These are phyloP conservation scores for Pyrenophora graminea DNA, from an alignment of 2,329 filamentous ascomycete species.

Conservation along the genomic window DNA sequence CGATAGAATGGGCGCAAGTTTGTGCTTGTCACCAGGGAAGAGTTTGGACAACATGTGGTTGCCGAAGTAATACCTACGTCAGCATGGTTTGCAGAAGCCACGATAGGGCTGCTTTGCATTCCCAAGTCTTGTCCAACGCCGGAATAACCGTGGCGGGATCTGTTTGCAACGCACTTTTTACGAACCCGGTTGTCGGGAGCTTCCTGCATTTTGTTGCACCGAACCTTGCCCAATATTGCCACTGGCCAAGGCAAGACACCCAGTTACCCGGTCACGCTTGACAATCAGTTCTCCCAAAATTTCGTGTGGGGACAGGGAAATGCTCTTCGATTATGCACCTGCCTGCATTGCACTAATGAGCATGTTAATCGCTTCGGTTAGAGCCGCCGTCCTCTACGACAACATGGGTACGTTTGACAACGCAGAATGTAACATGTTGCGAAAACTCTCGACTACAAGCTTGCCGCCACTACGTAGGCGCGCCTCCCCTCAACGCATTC, in stretches of 20 bases:
- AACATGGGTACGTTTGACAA: background rate
- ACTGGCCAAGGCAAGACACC: slow-evolving; percentile 35
- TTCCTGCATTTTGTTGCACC: slow-evolving; percentile 30
- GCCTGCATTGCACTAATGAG: slow-evolving; percentile 34
- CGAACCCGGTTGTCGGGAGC: slow-evolving; percentile 39
- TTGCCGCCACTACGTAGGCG: background rate
- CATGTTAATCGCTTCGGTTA: background rate
- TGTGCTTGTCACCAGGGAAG: background rate
- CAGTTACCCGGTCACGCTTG: slow-evolving; percentile 35
- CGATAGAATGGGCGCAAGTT: background rate
- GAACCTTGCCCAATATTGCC: slow-evolving; percentile 23
- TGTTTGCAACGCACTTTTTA: slow-evolving; percentile 28
- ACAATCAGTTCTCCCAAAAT: slow-evolving; percentile 32
- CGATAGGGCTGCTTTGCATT: slow-evolving; percentile 16
- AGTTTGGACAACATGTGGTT: background rate
- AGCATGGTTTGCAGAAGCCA: background rate
- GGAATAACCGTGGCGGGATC: slow-evolving; percentile 24
- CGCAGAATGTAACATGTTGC: background rate
- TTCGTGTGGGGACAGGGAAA: slow-evolving; percentile 33
- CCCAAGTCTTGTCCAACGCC: slow-evolving; percentile 29
- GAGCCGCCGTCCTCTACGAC: background rate
- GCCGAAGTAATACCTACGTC: background rate
- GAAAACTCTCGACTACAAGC: background rate
- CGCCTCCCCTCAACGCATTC: background rate
- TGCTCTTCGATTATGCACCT: slow-evolving; percentile 33